Base-by-base conservation (phyloP, 2,329 filamentous ascomycete genomes). In the Penicillium sp. region DNA sequence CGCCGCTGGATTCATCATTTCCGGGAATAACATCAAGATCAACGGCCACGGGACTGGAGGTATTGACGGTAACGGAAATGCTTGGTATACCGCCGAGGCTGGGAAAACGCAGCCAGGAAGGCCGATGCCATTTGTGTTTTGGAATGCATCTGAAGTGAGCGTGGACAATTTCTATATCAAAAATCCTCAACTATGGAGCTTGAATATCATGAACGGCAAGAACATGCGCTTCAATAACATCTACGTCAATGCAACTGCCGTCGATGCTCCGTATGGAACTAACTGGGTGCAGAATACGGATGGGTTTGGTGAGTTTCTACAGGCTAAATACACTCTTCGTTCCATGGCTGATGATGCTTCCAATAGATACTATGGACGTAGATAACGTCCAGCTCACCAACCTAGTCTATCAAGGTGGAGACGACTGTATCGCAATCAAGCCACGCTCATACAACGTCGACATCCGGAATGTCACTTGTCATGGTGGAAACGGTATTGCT, bases 391-490 rank as follows among this genome's bases (percentile, higher is more conserved):
- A 66, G 6, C 71, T 84, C 5, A 77, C 70, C 3, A 81, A 82
- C 54, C 77, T 84, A 48, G 68, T 74, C 5, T 84, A 82, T 60
- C 80, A 83, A 69, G 82, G 82, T 9, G 81, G 85, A 63, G 87
- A 81, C 66, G 74, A 82, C 52, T 91, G 88, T 70, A 80, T 85
- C 23, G 81, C 81, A 36, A 77, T 80, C 56, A 90, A 89, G 71
- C 77, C 81, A 37, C 79, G 88, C 71, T 85, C 84, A 53, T 79
- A 84, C 70, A 85, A 87, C 62, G 78, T 82, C 56, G 71, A 75
- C 31, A 70, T 80, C 52, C 78, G 81, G 52, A 87, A 83, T 65
- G 61, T 77, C 6, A 76, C 75, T 55, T 89, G 84, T 51, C 74
- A 76, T 37, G 78, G 79, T 11, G 81, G 81, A 3, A 84, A 84